phyloP scores from a whole-genome alignment of 1,139 yeast species.

The Yarrowia galli region DNA sequence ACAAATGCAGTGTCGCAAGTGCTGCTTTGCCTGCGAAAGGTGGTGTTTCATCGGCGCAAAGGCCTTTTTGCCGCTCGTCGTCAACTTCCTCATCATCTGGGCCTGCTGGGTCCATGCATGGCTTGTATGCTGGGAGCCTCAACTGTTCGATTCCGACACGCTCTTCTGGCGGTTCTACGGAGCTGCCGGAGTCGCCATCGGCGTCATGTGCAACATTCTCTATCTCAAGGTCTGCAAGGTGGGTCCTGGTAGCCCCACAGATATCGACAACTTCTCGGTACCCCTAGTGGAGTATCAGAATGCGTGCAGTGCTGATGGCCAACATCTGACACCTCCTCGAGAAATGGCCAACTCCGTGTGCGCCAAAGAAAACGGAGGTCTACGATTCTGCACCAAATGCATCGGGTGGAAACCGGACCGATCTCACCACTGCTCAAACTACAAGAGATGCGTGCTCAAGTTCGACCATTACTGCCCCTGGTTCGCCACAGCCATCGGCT shows the following conservation, averaged over 20 bases:
- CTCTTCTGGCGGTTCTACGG: slow-evolving; percentile 27
- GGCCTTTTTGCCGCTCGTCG: slow-evolving; percentile 32
- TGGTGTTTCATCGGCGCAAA: slow-evolving; percentile 14
- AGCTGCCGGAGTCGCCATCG: slow-evolving; percentile 11
- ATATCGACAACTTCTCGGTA: slow-evolving; percentile 20
- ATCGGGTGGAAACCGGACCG: slow-evolving; percentile 92
- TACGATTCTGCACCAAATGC: slow-evolving; percentile 75
- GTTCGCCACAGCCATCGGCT: slow-evolving; percentile 92
- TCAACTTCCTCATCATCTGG: slow-evolving; percentile 37
- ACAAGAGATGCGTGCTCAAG: slow-evolving; percentile 51
- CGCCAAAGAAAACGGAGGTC: slow-evolving; percentile 57
- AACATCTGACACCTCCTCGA: slow-evolving; percentile 29
- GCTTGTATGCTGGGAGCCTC: slow-evolving; percentile 33
- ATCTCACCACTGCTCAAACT: slow-evolving; percentile 54
- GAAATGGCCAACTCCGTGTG: slow-evolving; percentile 32
- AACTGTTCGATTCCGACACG: slow-evolving; percentile 21
- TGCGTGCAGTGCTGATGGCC: slow-evolving; percentile 5
- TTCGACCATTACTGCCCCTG: slow-evolving; percentile 95
- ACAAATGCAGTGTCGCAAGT: slow-evolving; percentile 35
- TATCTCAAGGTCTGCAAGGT: slow-evolving; percentile 31
- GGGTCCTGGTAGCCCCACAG: slow-evolving; percentile 30
- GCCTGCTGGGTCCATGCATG: slow-evolving; percentile 38
- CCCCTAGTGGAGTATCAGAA: slow-evolving; percentile 35
- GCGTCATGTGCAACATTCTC: slow-evolving; percentile 27
- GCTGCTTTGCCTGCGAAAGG: slow-evolving; percentile 35